Base-by-base conservation (phyloP, 1,284 basidiomycete species). In the Sanghuangporus sanghuang region DNA sequence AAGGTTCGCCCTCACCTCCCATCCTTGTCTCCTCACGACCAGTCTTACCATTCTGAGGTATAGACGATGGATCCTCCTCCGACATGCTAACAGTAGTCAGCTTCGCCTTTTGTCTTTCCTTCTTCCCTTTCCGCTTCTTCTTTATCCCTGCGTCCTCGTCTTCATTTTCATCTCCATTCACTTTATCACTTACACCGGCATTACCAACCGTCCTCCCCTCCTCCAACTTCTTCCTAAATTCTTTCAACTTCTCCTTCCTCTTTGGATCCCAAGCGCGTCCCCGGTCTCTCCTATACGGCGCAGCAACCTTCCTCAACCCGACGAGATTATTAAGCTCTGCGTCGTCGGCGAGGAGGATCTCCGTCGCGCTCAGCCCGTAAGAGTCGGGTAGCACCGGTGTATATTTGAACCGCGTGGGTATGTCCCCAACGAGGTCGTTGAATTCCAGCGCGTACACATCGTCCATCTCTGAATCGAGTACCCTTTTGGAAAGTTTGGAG, bases 321-420 rank as follows among this genome's bases (percentile, higher is more conserved):
- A 97, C 86, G 71, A 94, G 93, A 64, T 91, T 82, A 77, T 99
- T 99, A 57, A 99, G 83, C 72, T 99, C 96, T 56, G 86, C 82
- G 75, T 99, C 96, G 16, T 91, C 94, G 3, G 97, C 95, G 69
- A 95, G 81, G 21, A 99, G 81, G 68, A 99, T 95, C 72, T 99
- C 96, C 1, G 83, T 86, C 0, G 96, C 85, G 0, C 87, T 84
- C 52, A 99, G 84, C 7, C 86, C 88, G 74, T 85, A 97, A 40
- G 77, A 76, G 64, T 90, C 81, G 0, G 89, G 76, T 39, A 86
- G 78, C 12, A 94, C 87, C 53, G 86, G 81, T 6, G 87, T 81
- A 73, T 99, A 99, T 73, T 93, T 90, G 85, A 99, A 99, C 12
- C 95, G 89, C 0, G 96, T 98, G 1, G 94, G 89, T 69, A 95